phyloP scores from a whole-genome alignment of 2,329 filamentous ascomycete genomes.

The Stagonosporopsis tanaceti region DNA sequence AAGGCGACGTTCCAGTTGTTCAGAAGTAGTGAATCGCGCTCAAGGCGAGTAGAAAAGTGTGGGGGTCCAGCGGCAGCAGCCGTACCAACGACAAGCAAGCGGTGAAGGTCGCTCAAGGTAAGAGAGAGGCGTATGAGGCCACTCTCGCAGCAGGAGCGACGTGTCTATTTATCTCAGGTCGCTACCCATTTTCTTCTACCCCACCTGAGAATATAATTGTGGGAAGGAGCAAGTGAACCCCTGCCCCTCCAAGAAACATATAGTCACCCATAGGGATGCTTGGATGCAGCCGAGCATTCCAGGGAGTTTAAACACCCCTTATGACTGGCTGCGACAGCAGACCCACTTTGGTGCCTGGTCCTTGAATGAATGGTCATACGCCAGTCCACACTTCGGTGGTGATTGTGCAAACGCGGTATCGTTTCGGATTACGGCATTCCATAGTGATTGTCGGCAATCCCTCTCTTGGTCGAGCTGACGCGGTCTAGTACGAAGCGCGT shows the following conservation, averaged over 20 bases:
- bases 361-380: constrained; percentile 32
- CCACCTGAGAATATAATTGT: constrained; percentile 6
- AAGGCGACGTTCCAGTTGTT: constrained; percentile 1
- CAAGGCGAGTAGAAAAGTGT: background rate
- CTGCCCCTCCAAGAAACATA: constrained; percentile 18
- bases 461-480: constrained; percentile 18
- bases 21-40: background rate
- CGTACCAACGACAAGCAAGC: background rate
- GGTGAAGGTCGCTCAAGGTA: background rate
- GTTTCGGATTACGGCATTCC: constrained; percentile 22
- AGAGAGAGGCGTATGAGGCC: background rate
- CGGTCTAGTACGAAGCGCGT: constrained; percentile 16
- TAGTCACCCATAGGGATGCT: constrained; percentile 24
- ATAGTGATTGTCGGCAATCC: constrained; percentile 13
- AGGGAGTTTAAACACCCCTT: constrained; percentile 16
- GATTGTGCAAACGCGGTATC: constrained; percentile 3
- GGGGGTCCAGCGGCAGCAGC: too few species aligned
- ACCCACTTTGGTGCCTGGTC: constrained; percentile 19
- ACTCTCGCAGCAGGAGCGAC: constrained; percentile 6
- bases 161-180: constrained; percentile 20
- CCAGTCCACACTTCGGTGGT: constrained; percentile 18
- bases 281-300: constrained; percentile 16
- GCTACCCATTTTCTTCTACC: constrained; percentile 7
- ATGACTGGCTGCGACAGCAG: constrained; percentile 22
- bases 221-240: constrained; percentile 17